Conservation (phyloP, 2,329 filamentous ascomycete species). For the Endocalyx cinctus region DNA sequence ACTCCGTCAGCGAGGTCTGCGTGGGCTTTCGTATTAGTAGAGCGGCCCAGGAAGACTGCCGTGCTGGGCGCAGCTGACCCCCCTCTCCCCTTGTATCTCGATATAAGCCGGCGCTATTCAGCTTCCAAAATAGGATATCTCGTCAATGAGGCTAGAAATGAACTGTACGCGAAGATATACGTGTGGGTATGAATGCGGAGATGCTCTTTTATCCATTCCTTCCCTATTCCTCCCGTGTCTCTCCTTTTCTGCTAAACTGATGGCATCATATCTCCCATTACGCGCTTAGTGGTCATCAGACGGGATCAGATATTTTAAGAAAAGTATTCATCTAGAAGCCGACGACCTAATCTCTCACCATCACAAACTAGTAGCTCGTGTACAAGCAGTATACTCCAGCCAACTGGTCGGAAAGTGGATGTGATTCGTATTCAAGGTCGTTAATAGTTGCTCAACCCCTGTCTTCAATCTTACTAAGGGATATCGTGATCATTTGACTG, state of each 20-base stretch:
- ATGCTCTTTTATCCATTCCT: no score
- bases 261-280: background rate
- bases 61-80: conserved; percentile 9
- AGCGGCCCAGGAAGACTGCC: conserved; percentile 18
- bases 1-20: conserved; percentile 14
- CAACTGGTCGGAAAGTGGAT: background rate
- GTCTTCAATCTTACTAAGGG: no score
- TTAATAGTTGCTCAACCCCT: background rate
- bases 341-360: background rate
- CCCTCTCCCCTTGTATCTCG: conserved; percentile 19
- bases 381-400: no score
- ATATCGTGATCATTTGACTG: conserved; percentile 9
- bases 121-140: conserved; percentile 13
- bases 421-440: background rate
- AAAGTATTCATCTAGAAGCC: background rate
- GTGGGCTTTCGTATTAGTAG: conserved; percentile 5
- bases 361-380: no score
- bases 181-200: background rate
- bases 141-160: conserved; percentile 8
- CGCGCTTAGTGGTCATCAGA: background rate
- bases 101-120: conserved; percentile 20
- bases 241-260: no score
- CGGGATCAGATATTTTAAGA: background rate
- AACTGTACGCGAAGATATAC: conserved; percentile 5
- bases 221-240: no score